phyloP scores from a whole-genome alignment of 2,329 filamentous ascomycete species.

The Ophiostoma himal-ulmi region DNA sequence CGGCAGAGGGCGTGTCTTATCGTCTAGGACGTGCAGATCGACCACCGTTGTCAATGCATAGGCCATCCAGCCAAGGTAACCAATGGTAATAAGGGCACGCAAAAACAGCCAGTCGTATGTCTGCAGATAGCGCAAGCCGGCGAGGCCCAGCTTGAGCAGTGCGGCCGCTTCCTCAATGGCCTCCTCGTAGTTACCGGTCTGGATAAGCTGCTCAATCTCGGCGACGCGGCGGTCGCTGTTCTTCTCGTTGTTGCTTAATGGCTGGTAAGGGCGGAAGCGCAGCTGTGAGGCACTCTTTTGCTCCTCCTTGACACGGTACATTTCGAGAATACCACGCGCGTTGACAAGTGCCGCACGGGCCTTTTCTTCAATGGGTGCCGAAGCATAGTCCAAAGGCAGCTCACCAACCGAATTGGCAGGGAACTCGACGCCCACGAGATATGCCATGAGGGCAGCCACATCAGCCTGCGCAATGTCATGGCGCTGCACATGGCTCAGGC shows the following conservation, averaged over 20 bases:
- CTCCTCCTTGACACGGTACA: slow-evolving; percentile 91
- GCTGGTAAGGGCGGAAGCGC: slow-evolving; percentile 68
- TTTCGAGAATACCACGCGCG: slow-evolving; percentile 80
- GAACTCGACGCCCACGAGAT: slow-evolving; percentile 79
- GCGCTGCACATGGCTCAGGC: slow-evolving; percentile 69
- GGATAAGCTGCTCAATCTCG: slow-evolving; percentile 63
- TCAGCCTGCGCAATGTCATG: slow-evolving; percentile 94
- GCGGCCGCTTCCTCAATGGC: slow-evolving; percentile 73
- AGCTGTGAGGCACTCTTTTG: slow-evolving; percentile 71
- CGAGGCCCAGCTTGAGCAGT: slow-evolving; percentile 69
- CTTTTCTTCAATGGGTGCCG: slow-evolving; percentile 67
- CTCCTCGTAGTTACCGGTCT: slow-evolving; percentile 59
- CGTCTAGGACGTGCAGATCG: slow-evolving; percentile 77
- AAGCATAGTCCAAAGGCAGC: slow-evolving; percentile 76
- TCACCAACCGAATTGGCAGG: slow-evolving; percentile 96
- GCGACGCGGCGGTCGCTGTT: slow-evolving; percentile 55
- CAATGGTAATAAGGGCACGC: slow-evolving; percentile 76
- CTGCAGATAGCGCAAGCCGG: slow-evolving; percentile 87
- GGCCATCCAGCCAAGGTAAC: slow-evolving; percentile 92
- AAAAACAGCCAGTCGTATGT: slow-evolving; percentile 99
- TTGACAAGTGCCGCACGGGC: slow-evolving; percentile 81
- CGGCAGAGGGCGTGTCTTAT: slow-evolving; percentile 55
- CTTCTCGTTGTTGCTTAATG: slow-evolving; percentile 52
- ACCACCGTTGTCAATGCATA: slow-evolving; percentile 87
- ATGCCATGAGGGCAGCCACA: slow-evolving; percentile 91